These are phyloP conservation scores for Tolypocladium album DNA, from an alignment of 2,329 filamentous ascomycete genomes.

Conservation along the genomic window DNA sequence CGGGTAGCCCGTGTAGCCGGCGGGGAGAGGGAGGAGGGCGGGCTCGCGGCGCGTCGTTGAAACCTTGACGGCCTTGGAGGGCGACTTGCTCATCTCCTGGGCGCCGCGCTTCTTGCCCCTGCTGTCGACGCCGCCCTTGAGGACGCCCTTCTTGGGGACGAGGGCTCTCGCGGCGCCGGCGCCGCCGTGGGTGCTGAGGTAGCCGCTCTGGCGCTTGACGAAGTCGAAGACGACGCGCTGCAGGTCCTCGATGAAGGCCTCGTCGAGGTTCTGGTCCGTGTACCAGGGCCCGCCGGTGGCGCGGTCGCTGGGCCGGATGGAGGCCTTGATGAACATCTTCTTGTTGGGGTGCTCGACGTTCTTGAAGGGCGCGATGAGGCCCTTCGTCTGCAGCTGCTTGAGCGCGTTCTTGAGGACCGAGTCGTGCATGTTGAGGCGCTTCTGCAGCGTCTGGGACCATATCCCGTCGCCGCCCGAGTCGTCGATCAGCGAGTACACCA, in stretches of 20 bases:
- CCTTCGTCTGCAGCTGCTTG: constrained; percentile 72
- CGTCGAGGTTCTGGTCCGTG: constrained; percentile 81
- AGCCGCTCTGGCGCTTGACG: constrained; percentile 63
- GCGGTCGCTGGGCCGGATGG: constrained; percentile 75
- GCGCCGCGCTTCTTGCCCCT: constrained; percentile 42
- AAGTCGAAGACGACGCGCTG: constrained; percentile 63
- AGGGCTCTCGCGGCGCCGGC: constrained; percentile 21
- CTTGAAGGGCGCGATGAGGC: constrained; percentile 80
- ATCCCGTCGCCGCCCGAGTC: constrained; percentile 75
- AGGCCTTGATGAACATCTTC: constrained; percentile 92
- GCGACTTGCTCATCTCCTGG: constrained; percentile 21
- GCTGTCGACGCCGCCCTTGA: constrained; percentile 34
- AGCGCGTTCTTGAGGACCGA: constrained; percentile 70
- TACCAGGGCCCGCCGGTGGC: constrained; percentile 94
- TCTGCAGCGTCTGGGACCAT: constrained; percentile 81
- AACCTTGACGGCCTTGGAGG: constrained; percentile 16
- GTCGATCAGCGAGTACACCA: constrained; percentile 86
- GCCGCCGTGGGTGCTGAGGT: constrained; percentile 32
- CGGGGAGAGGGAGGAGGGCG: constrained; percentile 41
- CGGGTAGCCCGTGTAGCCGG: constrained; percentile 68
- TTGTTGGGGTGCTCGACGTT: constrained; percentile 83
- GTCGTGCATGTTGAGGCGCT: constrained; percentile 72
- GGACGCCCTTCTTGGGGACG: constrained; percentile 44
- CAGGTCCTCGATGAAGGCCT: constrained; percentile 73
- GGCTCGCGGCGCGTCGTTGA: constrained; percentile 19